phyloP scores from a whole-genome alignment of 345 rosid genomes.

The Hibiscus syriacus region DNA sequence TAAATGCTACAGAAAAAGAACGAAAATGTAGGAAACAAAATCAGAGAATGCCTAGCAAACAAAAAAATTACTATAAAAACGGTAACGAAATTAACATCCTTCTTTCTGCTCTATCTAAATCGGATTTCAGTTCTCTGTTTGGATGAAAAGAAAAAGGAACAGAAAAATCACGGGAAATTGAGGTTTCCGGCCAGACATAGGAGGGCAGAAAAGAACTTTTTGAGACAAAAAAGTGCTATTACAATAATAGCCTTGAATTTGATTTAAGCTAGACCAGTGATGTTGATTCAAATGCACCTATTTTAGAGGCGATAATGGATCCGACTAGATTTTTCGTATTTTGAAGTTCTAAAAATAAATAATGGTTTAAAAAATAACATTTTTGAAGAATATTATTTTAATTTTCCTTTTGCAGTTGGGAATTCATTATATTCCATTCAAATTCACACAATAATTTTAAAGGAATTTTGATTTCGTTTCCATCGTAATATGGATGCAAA shows the following conservation, averaged over 20 bases:
- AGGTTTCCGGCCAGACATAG: neutral
- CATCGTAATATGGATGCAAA: too few species aligned
- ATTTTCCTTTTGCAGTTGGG: too few species aligned
- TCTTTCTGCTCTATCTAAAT: neutral
- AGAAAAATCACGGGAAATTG: conserved; percentile 7
- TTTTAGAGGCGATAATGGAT: neutral
- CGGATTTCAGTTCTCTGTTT: neutral
- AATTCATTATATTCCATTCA: too few species aligned
- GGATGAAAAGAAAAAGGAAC: neutral
- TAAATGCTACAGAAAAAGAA: neutral
- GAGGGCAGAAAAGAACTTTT: neutral
- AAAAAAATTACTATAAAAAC: neutral
- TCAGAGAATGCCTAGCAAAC: neutral
- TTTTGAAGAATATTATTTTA: too few species aligned
- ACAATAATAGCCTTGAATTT: neutral
- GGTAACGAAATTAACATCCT: neutral
- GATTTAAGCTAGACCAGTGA: neutral
- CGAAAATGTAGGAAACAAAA: neutral
- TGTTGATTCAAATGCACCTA: neutral
- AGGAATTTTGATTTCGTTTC: too few species aligned
- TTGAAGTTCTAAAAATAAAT: too few species aligned
- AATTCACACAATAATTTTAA: too few species aligned
- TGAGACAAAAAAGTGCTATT: neutral
- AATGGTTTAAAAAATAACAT: too few species aligned
- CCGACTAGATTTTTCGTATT: neutral